Evolutionary conservation across 805 yeast genomes (phyloP), one percentile per base, ranked within the genome.

Genomic region (Saccharomycopsis babjevae): DNA sequence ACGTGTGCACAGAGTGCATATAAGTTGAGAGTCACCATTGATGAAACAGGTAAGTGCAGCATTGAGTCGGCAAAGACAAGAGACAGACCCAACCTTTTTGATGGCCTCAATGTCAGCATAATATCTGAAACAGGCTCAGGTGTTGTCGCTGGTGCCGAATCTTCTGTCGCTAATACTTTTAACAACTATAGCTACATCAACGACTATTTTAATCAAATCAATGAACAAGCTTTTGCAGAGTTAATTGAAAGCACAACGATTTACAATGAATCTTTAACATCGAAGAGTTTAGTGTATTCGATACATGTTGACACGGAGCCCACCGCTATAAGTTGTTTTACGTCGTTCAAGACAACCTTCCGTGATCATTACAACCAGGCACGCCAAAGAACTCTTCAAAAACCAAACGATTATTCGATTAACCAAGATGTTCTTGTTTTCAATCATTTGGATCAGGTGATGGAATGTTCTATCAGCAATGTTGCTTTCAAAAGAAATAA

Each of bases 381-480:
- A 0, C 74, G 97, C 61, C 71, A 70, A 0, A 74, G 89, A 54
- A 66, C 73, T 52, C 68, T 82, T 3, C 63, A 68, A 0, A 39
- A 64, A 16, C 59, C 63, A 36, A 57, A 65, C 66, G 16, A 36
- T 62, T 71, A 79, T 18, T 74, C 75, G 1, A 64, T 64, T 10
- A 69, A 73, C 0, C 76, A 81, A 0, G 98, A 93, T 68, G 96
- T 90, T 18, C 76, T 93, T 2, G 67, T 93, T 1, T 79, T 81
- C 67, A 89, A 89, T 68, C 71, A 79, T 5, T 78, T 82, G 0
- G 77, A 77, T 7, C 81, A 82, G 61, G 68, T 90, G 16, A 81
- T 85, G 72, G 99, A 93, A 71, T 96, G 96, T 0, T 83, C 94
- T 1, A 84, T 90, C 18, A 84, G 94, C 15, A 89, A 87, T 67